Conservation (phyloP, 1,284 basidiomycete species). For the Pseudozyma tsukubaensis region DNA sequence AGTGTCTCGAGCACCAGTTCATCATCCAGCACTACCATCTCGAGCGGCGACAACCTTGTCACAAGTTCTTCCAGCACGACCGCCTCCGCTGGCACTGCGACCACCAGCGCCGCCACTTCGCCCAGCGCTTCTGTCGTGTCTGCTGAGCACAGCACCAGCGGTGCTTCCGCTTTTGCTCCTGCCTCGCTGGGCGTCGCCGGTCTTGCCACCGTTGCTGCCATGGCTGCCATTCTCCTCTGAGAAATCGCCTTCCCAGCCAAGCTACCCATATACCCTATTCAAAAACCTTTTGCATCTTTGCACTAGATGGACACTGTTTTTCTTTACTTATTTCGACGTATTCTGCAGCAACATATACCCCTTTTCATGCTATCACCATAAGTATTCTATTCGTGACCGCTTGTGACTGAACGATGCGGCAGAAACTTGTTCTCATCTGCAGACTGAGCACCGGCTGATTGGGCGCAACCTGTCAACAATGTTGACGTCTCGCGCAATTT, state of each 20-base stretch:
- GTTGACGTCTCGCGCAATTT: background rate
- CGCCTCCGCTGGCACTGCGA: background rate
- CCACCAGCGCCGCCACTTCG: slow-evolving; percentile 9
- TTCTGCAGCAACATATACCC: slow-evolving; percentile 3
- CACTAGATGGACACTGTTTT: slow-evolving; percentile 14
- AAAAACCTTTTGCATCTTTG: slow-evolving; percentile 1
- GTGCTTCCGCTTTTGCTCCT: slow-evolving; percentile 17
- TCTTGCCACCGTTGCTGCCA: slow-evolving; percentile 17
- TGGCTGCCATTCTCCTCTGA: slow-evolving; percentile 23
- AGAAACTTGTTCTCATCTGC: too few relatives aligned
- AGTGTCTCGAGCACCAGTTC: slow-evolving; percentile 1
- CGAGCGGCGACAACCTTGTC: background rate
- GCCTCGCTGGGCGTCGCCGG: slow-evolving; percentile 15
- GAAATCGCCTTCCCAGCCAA: background rate
- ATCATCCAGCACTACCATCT: background rate
- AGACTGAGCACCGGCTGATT: too few relatives aligned
- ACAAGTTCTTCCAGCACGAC: background rate
- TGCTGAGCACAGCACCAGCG: slow-evolving; percentile 9
- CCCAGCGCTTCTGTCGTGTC: background rate
- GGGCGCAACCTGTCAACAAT: slow-evolving; percentile 1
- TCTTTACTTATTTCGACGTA: background rate
- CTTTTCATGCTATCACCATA: background rate
- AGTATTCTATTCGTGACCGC: background rate
- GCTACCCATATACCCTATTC: slow-evolving; percentile 4
- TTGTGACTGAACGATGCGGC: background rate